A percentile compares a stretch with the other conserved stretches of the same genome.
phyloP scores from a whole-genome alignment of 495 filamentous ascomycete genomes.

The Parathielavia hyrcaniae region DNA sequence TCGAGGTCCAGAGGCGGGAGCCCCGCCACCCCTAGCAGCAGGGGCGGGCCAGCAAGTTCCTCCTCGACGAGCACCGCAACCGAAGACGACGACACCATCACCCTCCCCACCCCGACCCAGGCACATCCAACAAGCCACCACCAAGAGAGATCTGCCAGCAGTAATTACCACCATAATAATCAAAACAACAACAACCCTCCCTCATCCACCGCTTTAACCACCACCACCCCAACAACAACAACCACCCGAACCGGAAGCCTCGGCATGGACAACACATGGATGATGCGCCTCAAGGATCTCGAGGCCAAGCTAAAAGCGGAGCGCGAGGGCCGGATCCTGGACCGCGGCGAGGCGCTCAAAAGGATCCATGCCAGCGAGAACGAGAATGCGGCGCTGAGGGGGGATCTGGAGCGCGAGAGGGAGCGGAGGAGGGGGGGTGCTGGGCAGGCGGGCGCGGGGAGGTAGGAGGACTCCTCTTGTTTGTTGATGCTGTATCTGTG shows the following conservation, averaged over 20 bases:
- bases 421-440: constrained; percentile 1
- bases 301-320: constrained; percentile 87
- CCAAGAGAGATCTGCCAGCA: not conserved
- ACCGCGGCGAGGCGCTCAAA: constrained; percentile 75
- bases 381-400: constrained; percentile 68
- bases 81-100: constrained; percentile 13
- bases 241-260: not conserved
- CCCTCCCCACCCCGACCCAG: not conserved
- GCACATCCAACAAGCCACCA: not conserved
- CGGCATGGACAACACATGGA: constrained; percentile 62
- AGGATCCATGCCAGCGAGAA: constrained; percentile 74
- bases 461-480: not conserved
- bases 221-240: not conserved
- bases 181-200: not conserved
- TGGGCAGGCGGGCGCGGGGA: not conserved
- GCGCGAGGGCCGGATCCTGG: constrained; percentile 75
- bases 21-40: not conserved
- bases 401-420: constrained; percentile 55
- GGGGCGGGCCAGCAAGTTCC: too few species aligned
- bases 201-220: not conserved
- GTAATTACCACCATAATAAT: too few species aligned
- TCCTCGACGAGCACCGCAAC: not conserved
- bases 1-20: constrained; percentile 13
- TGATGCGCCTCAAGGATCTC: constrained; percentile 74
- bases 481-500: not conserved